phyloP scores from a whole-genome alignment of 768 basidiomycete species.

The Chlorophyllum brunneum region DNA sequence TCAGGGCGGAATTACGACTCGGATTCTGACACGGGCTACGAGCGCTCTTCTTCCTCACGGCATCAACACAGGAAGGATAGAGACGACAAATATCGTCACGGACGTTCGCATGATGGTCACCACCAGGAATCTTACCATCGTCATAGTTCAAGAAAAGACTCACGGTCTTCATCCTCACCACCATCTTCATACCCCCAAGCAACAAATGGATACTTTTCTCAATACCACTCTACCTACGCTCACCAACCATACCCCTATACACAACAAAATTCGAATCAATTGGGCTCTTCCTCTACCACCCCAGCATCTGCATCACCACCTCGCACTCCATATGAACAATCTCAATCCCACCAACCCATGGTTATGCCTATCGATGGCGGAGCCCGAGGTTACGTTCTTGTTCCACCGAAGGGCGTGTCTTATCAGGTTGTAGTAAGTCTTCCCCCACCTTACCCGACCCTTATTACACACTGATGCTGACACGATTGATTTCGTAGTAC shows the following conservation, averaged over 20 bases:
- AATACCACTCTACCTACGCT: neutral
- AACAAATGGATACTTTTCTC: neutral
- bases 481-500: neutral
- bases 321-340: neutral
- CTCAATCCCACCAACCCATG: neutral
- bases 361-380: conserved; percentile 2
- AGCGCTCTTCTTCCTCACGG: neutral
- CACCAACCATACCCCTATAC: neutral
- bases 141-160: conserved; percentile 1
- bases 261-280: neutral
- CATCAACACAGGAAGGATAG: neutral
- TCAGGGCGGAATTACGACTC: neutral
- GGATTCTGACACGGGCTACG: neutral
- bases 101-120: neutral
- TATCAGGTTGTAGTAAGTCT: conserved; percentile 8
- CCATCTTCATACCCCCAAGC: neutral
- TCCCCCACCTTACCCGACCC: neutral
- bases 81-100: neutral
- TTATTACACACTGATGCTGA: neutral
- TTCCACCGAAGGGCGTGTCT: neutral
- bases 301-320: neutral
- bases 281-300: neutral
- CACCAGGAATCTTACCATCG: neutral
- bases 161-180: neutral
- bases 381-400: neutral